Percentiles rank a stretch among this genome's conserved stretches.
phyloP scores from a whole-genome alignment of 2,329 filamentous ascomycete genomes.

The Thermomyces lanuginosus region DNA sequence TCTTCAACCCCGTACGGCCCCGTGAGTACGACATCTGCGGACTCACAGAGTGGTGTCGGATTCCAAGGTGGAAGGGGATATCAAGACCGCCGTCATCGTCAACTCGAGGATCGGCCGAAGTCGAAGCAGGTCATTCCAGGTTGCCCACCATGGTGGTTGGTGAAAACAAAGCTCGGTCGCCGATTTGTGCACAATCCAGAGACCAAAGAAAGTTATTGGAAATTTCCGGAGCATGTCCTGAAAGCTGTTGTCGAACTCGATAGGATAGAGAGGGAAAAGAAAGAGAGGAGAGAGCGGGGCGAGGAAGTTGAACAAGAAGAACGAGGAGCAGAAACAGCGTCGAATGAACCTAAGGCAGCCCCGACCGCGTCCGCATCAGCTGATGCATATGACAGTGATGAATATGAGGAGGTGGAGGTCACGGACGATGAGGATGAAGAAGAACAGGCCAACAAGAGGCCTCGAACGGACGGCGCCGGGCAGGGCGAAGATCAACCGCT shows the following conservation, averaged over 20 bases:
- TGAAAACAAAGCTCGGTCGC: conserved; percentile 80
- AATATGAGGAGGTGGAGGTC: conserved; percentile 65
- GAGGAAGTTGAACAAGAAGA: conserved; percentile 9
- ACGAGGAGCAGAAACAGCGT: conserved; percentile 4
- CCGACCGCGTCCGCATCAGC: conserved; percentile 13
- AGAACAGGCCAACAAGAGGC: conserved; percentile 33
- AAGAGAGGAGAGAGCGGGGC: conserved; percentile 36
- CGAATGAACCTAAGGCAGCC: conserved; percentile 1
- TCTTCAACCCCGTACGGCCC: conserved; percentile 18
- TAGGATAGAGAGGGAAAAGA: conserved; percentile 53
- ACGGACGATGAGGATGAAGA: conserved; percentile 41
- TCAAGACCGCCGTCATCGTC: conserved; percentile 46
- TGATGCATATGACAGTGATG: conserved; percentile 42
- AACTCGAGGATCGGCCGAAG: conserved; percentile 64
- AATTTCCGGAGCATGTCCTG: conserved; percentile 75
- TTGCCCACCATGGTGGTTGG: conserved; percentile 72
- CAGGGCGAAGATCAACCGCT: conserved; percentile 34
- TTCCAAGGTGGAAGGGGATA: conserved; percentile 37
- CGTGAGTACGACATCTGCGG: conserved; percentile 16
- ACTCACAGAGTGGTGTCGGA: conserved; percentile 26
- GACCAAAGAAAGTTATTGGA: conserved; percentile 87
- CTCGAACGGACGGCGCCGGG: conserved; percentile 37
- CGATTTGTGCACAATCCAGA: conserved; percentile 78
- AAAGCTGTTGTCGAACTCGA: conserved; percentile 55
- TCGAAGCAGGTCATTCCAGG: conserved; percentile 64